Evolutionary conservation across 495 filamentous ascomycete species (phyloP), one percentile per base, ranked within the genome.

Genomic region (Aspergillus diversus): DNA sequence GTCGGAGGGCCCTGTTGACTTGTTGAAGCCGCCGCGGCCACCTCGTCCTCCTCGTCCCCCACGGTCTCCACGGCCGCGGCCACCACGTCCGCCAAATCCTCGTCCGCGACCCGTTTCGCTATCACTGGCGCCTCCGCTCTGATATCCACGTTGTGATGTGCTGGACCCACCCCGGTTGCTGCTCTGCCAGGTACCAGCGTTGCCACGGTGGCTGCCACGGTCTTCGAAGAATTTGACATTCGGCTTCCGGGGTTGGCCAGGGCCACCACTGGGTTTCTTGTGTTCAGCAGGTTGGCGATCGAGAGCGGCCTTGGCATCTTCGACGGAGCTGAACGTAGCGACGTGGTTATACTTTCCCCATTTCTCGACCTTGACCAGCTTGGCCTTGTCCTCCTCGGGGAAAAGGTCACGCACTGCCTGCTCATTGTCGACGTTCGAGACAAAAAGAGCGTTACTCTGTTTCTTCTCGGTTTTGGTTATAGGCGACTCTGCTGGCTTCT

Each of bases 321-420:
- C 92, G 1, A 81, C 69, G 16, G 81, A 89, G 51, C 86, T 80
- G 80, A 97, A 97, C 33, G 90, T 88, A 16, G 88, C 92, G 42
- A 96, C 87, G 72, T 89, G 90, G 77, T 91, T 93, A 55, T 81
- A 84, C 64, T 86, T 87, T 27, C 86, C 86, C 78, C 83, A 87
- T 66, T 89, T 90, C 54, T 97, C 92, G 48, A 97, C 83, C 73
- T 89, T 88, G 47, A 79, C 58, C 57, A 97, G 89, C 75, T 93
- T 96, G 11, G 80, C 69, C 72, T 86, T 88, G 71, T 96, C 91
- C 63, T 96, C 91, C 12, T 96, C 87, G 5, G 84, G 73, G 67
- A 99, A 92, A 5, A 94, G 81, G 35, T 90, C 87, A 37, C 89
- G 89, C 6, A 90, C 88, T 21, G 89, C 90, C 32, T 96, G 89